Conservation (phyloP, 1,284 basidiomycete species). For the Polyporus tsugae region DNA sequence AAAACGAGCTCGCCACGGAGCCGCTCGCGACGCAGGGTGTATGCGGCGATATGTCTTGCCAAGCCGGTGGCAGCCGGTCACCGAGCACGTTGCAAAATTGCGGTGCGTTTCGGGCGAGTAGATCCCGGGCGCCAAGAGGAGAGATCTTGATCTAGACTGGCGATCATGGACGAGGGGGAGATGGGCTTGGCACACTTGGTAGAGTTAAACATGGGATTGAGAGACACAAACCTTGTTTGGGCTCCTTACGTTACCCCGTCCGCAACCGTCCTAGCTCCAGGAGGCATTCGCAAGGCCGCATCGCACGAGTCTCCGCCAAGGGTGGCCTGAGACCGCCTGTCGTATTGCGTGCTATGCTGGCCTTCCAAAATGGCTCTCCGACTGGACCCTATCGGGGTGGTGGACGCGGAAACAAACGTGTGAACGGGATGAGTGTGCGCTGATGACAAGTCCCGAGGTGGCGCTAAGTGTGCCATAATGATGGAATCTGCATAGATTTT, state of each 20-base stretch:
- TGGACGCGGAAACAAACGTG: neutral
- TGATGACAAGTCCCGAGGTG: neutral
- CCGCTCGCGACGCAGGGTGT: neutral
- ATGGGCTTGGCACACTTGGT: conserved; percentile 20
- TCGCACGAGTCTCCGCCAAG: neutral
- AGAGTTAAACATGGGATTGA: conserved; percentile 14
- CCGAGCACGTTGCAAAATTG: neutral
- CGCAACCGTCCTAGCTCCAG: neutral
- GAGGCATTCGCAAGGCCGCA: neutral
- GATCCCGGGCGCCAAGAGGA: conserved; percentile 22
- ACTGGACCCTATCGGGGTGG: conserved; percentile 1
- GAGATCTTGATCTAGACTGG: conserved; percentile 22
- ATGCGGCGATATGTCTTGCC: neutral
- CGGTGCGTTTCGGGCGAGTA: conserved; percentile 10
- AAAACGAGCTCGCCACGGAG: neutral
- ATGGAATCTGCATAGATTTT: neutral
- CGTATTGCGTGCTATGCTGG: neutral
- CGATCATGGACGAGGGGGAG: conserved; percentile 7
- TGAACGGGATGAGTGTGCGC: neutral
- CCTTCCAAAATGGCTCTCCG: neutral
- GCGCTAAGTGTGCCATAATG: neutral
- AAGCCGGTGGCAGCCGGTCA: neutral
- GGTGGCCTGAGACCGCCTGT: neutral
- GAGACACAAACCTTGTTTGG: conserved; percentile 5
- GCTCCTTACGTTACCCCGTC: conserved; percentile 12